Conservation (phyloP, 352 stramenopile species). For the Phytophthora fragariaefolia region DNA sequence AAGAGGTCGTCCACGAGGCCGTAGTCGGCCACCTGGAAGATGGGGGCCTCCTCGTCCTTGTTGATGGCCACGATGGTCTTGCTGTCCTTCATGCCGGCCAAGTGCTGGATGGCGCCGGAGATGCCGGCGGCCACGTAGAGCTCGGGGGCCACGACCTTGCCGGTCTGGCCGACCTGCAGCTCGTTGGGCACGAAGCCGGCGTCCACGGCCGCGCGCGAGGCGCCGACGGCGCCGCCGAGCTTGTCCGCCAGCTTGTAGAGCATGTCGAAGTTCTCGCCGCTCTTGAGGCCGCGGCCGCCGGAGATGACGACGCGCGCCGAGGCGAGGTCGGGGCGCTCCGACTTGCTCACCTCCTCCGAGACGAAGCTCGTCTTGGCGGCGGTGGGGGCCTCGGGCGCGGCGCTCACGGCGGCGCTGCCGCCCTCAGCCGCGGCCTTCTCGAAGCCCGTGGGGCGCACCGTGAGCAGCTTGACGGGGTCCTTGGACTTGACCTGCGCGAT, state of each 20-base stretch:
- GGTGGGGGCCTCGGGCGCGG: slow-evolving; percentile 58
- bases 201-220: slow-evolving; percentile 97
- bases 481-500: slow-evolving; percentile 91
- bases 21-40: slow-evolving; percentile 99
- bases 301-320: slow-evolving; percentile 95
- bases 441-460: slow-evolving; percentile 97
- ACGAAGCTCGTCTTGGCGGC: slow-evolving; percentile 91
- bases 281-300: slow-evolving; percentile 97
- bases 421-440: slow-evolving; percentile 93
- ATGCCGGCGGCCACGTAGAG: slow-evolving; percentile 98
- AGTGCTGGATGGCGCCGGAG: slow-evolving; percentile 99
- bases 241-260: slow-evolving; percentile 98
- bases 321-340: slow-evolving; percentile 95
- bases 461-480: slow-evolving; percentile 95
- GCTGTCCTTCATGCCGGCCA: slow-evolving; percentile 99
- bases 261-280: slow-evolving; percentile 98
- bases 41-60: slow-evolving; percentile 99
- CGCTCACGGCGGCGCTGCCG: slow-evolving; percentile 74
- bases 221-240: slow-evolving; percentile 96
- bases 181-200: slow-evolving; percentile 98
- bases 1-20: slow-evolving; percentile 99
- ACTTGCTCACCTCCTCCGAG: slow-evolving; percentile 94
- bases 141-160: slow-evolving; percentile 98
- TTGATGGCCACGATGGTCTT: slow-evolving; percentile 99
- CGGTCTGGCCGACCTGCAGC: slow-evolving; percentile 99